Conservation (phyloP, 179 eudicot species). For the Patellifolia procumbens region DNA sequence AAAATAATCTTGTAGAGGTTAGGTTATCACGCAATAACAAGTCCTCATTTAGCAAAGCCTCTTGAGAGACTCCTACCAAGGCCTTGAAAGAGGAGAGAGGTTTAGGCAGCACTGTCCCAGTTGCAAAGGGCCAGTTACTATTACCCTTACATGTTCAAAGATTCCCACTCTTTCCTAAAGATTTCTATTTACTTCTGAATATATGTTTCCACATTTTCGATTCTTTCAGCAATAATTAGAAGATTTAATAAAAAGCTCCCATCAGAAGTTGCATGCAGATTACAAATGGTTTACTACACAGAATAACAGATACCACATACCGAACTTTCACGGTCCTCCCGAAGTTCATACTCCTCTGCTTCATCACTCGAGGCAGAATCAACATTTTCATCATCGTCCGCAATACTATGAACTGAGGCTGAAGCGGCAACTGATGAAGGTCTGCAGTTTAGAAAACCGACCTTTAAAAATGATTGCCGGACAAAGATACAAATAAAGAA, state of each 20-base stretch:
- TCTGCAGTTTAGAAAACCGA: conserved; percentile 45
- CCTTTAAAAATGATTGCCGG: background rate
- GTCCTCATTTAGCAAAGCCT: background rate
- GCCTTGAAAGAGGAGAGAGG: background rate
- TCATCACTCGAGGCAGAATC: conserved; percentile 85
- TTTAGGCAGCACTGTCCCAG: background rate
- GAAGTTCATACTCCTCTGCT: conserved; percentile 41
- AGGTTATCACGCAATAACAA: background rate
- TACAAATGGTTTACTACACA: background rate
- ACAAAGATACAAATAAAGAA: background rate
- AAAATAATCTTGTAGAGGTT: conserved; percentile 6
- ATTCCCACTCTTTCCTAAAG: background rate
- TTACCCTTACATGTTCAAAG: background rate
- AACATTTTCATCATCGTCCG: conserved; percentile 71
- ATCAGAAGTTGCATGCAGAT: background rate
- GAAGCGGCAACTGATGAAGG: conserved; percentile 75
- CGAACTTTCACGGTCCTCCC: conserved; percentile 64
- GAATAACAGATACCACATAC: conserved; percentile 49
- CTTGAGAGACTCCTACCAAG: background rate
- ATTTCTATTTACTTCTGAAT: background rate
- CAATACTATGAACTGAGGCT: conserved; percentile 59
- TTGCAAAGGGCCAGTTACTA: background rate
- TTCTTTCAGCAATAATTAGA: background rate
- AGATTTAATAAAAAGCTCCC: background rate
- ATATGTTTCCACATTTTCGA: background rate